Evolutionary conservation across 805 yeast species (phyloP).

Genomic region (Starmerella floricola): DNA sequence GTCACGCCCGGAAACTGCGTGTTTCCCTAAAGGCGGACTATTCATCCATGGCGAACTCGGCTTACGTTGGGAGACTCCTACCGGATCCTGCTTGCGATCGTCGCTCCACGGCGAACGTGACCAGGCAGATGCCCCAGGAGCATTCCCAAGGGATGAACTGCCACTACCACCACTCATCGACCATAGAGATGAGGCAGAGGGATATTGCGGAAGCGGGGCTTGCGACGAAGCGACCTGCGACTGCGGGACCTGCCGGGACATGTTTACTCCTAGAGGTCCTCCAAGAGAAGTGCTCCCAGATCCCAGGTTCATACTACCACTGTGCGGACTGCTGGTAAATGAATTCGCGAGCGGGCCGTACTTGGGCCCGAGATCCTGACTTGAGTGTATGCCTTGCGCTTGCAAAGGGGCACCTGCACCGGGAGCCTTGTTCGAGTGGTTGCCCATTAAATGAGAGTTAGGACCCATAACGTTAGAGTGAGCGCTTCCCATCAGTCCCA

Average conservation of each 20-base stretch:
- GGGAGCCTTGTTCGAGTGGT: too few species aligned
- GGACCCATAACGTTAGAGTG: too few species aligned
- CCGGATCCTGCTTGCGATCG: not conserved
- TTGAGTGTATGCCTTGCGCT: not conserved
- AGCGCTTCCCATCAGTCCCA: too few species aligned
- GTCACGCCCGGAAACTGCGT: too few species aligned
- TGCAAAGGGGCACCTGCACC: too few species aligned
- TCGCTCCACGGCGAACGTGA: not conserved
- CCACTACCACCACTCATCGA: not conserved
- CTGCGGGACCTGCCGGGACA: not conserved
- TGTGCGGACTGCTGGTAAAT: not conserved
- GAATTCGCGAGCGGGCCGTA: not conserved
- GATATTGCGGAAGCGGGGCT: not conserved
- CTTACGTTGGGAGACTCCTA: not conserved
- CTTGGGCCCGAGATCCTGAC: too few species aligned
- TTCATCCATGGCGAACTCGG: conserved; percentile 2
- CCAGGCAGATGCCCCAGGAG: not conserved
- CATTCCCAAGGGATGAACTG: too few species aligned
- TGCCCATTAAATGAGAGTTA: too few species aligned
- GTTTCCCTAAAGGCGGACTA: conserved; percentile 1
- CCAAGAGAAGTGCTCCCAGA: too few species aligned
- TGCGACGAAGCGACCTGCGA: not conserved
- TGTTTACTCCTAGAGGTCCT: too few species aligned
- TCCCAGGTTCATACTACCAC: too few species aligned
- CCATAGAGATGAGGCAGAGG: conserved; percentile 1